These are phyloP conservation scores for Malus hybrid DNA, from an alignment of 331 rosid species.

Conservation along the genomic window DNA sequence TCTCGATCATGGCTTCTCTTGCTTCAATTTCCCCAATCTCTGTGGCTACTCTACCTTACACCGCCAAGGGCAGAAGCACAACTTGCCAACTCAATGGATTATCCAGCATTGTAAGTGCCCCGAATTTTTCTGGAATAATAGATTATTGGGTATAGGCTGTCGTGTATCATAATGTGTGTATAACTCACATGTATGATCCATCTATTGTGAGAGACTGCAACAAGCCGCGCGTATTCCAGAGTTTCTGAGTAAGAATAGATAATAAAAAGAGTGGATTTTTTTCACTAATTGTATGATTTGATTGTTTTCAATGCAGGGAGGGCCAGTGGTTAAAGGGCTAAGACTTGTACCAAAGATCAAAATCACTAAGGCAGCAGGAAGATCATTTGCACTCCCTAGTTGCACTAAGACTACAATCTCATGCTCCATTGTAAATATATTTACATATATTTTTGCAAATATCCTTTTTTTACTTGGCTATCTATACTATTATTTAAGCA, in stretches of 20 bases:
- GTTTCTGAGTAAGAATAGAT: too few species aligned
- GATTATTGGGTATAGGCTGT: too few species aligned
- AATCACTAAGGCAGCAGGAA: slow-evolving; percentile 19
- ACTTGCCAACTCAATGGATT: slow-evolving; percentile 15
- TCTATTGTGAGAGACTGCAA: too few species aligned
- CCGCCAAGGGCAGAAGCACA: slow-evolving; percentile 16
- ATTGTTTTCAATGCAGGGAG: slow-evolving; percentile 26
- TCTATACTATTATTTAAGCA: too few species aligned
- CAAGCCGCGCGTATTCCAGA: too few species aligned
- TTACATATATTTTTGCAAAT: not conserved
- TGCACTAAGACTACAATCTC: slow-evolving; percentile 33
- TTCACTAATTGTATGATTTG: not conserved
- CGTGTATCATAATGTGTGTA: fast-evolving
- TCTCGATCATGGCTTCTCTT: slow-evolving; percentile 30
- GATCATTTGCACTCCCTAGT: slow-evolving; percentile 15
- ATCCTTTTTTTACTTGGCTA: not conserved
- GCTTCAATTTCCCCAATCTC: slow-evolving; percentile 24
- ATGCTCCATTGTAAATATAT: slow-evolving; percentile 31
- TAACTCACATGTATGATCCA: too few species aligned
- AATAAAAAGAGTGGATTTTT: too few species aligned
- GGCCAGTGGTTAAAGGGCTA: slow-evolving; percentile 29
- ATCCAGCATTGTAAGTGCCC: slow-evolving; percentile 11
- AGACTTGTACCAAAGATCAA: slow-evolving; percentile 27
- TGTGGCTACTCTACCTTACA: slow-evolving; percentile 20
- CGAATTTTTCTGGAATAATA: too few species aligned